Evolutionary conservation across 2,329 filamentous ascomycete genomes (phyloP).

Genomic region (Diaporthe velutina): DNA sequence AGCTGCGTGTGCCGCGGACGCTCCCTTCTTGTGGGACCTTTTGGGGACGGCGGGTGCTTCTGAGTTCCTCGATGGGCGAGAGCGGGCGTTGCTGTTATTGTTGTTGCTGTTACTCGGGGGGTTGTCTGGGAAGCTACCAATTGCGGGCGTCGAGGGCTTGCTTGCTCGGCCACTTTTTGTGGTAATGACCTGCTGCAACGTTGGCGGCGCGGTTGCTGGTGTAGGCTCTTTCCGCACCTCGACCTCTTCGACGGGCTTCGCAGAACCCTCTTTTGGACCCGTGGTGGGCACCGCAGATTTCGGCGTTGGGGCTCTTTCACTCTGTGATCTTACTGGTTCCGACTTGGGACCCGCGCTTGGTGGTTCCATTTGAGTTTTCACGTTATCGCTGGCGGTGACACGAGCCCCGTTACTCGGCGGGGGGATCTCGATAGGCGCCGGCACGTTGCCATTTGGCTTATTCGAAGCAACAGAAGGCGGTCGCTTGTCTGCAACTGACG

Average conservation of each 20-base stretch:
- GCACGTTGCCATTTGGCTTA: constrained; percentile 68
- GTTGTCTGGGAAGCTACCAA: constrained; percentile 69
- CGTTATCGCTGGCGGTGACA: constrained; percentile 55
- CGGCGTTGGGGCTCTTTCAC: constrained; percentile 37
- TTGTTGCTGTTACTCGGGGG: constrained; percentile 32
- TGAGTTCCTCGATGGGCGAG: constrained; percentile 65
- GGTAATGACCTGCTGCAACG: constrained; percentile 54
- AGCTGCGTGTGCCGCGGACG: constrained; percentile 54
- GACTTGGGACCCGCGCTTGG: constrained; percentile 53
- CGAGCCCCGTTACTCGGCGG: constrained; percentile 48
- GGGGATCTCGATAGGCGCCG: constrained; percentile 52
- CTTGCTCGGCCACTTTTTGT: constrained; percentile 74
- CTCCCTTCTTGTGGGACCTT: constrained; percentile 71
- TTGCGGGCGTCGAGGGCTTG: constrained; percentile 74
- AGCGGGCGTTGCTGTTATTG: constrained; percentile 55
- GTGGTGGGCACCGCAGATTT: constrained; percentile 43
- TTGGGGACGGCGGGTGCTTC: constrained; percentile 57
- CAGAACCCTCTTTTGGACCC: constrained; percentile 50
- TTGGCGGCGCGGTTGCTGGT: constrained; percentile 53
- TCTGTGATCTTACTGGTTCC: constrained; percentile 42
- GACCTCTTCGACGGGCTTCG: constrained; percentile 59
- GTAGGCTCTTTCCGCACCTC: constrained; percentile 58
- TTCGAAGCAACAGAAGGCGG: constrained; percentile 72
- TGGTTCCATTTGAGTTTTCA: constrained; percentile 64
- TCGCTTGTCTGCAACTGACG: constrained; percentile 69